Evolutionary conservation across 352 stramenopile genomes (phyloP), one percentile per base, ranked within the genome.

Genomic region (Globisporangium paddicum): DNA sequence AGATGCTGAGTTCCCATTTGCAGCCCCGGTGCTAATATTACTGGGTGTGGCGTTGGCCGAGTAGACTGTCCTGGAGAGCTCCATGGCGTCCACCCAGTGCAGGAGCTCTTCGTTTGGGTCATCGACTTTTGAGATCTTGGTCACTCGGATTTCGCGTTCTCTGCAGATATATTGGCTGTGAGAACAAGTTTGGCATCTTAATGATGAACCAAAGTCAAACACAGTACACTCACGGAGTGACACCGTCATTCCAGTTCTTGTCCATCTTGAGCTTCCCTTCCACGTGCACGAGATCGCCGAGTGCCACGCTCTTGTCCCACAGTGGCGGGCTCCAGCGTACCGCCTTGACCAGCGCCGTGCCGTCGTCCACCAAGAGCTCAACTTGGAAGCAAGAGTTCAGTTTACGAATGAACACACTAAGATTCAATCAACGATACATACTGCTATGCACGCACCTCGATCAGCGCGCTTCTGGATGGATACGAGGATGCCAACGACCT

Each of bases 31-130:
- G 10, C 16, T 53, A 19, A 10, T 26, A 18, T 16, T 53, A 18
- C 8, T 21, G 37, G 16, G 3, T 14, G 30, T 28, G 5, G 34
- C 16, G 30, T 55, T 42, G 16, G 50, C 32, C 2, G 62, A 75
- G 52, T 89, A 89, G 30, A 79, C 72, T 2, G 34, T 58, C 10
- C 58, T n/a, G 2, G 65, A 66, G 10, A 91, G 66, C 53, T 89
- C 69, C 49, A 71, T 56, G 42, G 78, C 72, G 42, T 89, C 69
- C 16, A 69, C 38, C 85, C 85, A 94, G 48, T 93, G 70, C 28
- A 91, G 65, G 32, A 87, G n/a, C 48, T 94, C 85, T 62, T 89
- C 75, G 51, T 94, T 93, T 21, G 82, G 66, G 38, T 94, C 80
- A 3, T 67, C 55, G 2, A 91, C 45, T 25, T 69, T 73, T 28